Evolutionary conservation across 768 basidiomycete species (phyloP), one percentile per base, ranked within the genome.

Genomic region (Boletus rubescentipes): DNA sequence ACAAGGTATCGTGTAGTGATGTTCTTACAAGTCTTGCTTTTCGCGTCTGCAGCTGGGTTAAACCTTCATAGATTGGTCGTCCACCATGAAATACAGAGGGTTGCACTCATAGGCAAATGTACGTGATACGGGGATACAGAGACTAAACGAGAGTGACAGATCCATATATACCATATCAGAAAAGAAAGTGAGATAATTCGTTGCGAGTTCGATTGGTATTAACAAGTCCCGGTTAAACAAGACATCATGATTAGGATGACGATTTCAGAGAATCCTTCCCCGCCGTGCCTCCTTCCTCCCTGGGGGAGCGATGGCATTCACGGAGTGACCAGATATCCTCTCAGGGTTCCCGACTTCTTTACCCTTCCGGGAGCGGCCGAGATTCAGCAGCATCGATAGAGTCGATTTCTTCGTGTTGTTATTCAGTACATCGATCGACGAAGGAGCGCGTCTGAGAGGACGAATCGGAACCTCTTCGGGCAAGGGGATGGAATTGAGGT

Each of bases 311-410:
- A 54, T 5, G 2, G n/a, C 20, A 12, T 67, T 55, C 29, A 49
- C 49, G 9, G 53, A 31, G 10, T 63, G 61, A 36, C 57, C 63
- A 23, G 61, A 63, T 7, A 55, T 32, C 42, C 30, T 51, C 23
- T 49, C 58, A 5, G 30, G 23, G 6, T 54, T 34, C 21, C 46
- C 50, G 4, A 5, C 18, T 10, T 46, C 38, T 12, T 51, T 49
- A n/a, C 14, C 49, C 32, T 44, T 61, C 18, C 40, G 48, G 10
- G 21, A 31, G 37, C 37, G 53, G 8, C 57, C 50, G 8, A 37
- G 26, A 20, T 53, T 49, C 18, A 62, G 41, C 14, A 68, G n/a
- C 9, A 57, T 46, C 1, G 43, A 36, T 14, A 57, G 39, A 2
- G 54, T 30, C 4, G 61, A 63, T 42, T 37, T 43, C 15, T 46